phyloP scores from a whole-genome alignment of 164 flowering plant species.

The Piper longum region DNA sequence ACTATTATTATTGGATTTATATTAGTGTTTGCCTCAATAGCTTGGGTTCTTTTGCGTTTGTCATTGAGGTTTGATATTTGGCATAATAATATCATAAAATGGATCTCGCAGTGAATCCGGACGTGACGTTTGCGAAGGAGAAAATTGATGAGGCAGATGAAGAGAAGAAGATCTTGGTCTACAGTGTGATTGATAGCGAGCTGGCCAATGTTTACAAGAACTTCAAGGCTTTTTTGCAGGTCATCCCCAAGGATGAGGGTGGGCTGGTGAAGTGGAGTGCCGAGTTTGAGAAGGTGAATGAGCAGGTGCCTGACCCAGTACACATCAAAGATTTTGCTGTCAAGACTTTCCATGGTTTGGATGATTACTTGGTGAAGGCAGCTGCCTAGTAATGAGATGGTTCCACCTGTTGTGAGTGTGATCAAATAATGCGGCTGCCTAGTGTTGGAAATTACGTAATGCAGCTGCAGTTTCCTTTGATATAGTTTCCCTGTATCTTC shows the following conservation, averaged over 20 bases:
- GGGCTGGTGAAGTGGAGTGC: conserved; percentile 44
- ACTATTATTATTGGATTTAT: too few species aligned
- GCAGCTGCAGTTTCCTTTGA: background rate
- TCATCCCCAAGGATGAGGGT: conserved; percentile 37
- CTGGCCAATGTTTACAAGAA: conserved; percentile 40
- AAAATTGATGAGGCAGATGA: conserved; percentile 42
- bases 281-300: conserved; percentile 37
- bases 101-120: background rate
- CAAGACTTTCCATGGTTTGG: conserved; percentile 37
- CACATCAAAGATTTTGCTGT: conserved; percentile 34
- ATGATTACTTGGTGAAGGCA: conserved; percentile 26
- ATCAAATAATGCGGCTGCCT: too few species aligned
- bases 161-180: conserved; percentile 22
- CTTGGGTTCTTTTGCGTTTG: background rate
- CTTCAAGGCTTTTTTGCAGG: conserved; percentile 20
- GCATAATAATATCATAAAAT: background rate
- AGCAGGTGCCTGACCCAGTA: conserved; percentile 29
- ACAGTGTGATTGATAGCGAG: conserved; percentile 57
- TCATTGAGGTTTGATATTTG: background rate
- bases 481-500: background rate
- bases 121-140: conserved; percentile 27
- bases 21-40: too few species aligned
- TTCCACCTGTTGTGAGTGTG: conserved; percentile 2
- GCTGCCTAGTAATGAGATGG: background rate
- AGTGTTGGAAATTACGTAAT: background rate